These are phyloP conservation scores for Kwoniella pini DNA, from an alignment of 768 basidiomycete species.

Conservation along the genomic window DNA sequence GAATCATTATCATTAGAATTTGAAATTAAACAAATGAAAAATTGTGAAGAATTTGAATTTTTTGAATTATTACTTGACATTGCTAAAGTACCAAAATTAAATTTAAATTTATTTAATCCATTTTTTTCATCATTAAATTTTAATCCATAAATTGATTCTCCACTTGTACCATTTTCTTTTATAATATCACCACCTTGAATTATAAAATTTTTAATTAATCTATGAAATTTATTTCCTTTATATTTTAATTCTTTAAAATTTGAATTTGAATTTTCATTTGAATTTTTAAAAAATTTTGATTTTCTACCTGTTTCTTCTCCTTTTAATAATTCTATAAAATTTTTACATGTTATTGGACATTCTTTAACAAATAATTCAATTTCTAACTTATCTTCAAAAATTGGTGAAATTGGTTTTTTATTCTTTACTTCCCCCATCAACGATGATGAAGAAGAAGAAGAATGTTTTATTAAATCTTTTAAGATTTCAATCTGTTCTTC, in stretches of 20 bases:
- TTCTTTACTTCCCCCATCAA: neutral
- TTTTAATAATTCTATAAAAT: neutral
- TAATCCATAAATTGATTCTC: conserved; percentile 3
- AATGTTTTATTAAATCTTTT: neutral
- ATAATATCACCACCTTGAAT: conserved; percentile 8
- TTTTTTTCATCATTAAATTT: conserved; percentile 3
- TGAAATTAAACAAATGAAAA: conserved; percentile 1
- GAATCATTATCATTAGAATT: neutral
- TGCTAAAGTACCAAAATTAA: neutral
- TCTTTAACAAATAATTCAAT: neutral
- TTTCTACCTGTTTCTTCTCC: neutral
- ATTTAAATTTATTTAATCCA: neutral
- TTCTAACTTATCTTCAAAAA: neutral
- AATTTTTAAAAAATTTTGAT: neutral
- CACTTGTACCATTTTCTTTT: neutral
- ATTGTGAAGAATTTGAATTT: conserved; percentile 6
- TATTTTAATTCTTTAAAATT: neutral
- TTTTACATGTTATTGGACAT: conserved; percentile 1
- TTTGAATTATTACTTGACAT: neutral
- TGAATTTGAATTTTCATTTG: no score
- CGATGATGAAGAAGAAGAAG: neutral
- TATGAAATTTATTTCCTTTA: neutral
- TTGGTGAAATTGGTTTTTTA: neutral
- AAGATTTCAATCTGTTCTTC: conserved; percentile 1
- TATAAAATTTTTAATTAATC: conserved; percentile 2